These are phyloP conservation scores for Bipolaris gigantea DNA, from an alignment of 2,329 filamentous ascomycete species.

Conservation along the genomic window DNA sequence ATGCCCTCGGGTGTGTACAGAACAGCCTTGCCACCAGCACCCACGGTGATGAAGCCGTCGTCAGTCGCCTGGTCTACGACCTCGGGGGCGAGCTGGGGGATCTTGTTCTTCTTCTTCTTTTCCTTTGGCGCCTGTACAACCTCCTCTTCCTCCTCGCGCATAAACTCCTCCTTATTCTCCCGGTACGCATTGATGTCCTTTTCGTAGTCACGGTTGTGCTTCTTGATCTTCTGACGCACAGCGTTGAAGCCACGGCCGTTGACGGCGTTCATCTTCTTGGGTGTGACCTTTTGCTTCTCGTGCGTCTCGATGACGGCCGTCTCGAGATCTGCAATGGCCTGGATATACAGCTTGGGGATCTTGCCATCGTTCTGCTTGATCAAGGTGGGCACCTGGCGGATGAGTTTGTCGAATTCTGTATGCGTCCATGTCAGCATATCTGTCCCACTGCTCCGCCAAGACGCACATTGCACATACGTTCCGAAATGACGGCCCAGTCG, in stretches of 20 bases:
- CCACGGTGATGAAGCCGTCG: slow-evolving; percentile 86
- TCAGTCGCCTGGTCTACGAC: slow-evolving; percentile 64
- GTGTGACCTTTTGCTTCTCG: slow-evolving; percentile 91
- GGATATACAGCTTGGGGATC: slow-evolving; percentile 88
- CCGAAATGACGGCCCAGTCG: slow-evolving; percentile 92
- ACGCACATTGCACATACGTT: slow-evolving; percentile 61
- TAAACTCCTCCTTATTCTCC: slow-evolving; percentile 80
- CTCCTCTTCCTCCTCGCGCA: slow-evolving; percentile 82
- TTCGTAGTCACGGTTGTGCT: slow-evolving; percentile 95
- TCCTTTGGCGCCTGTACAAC: slow-evolving; percentile 63
- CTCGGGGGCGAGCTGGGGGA: slow-evolving; percentile 55
- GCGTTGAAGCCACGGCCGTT: slow-evolving; percentile 93
- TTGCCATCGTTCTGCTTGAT: slow-evolving; percentile 66
- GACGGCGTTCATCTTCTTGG: slow-evolving; percentile 98
- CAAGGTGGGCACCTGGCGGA: slow-evolving; percentile 70
- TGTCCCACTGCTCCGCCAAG: slow-evolving; percentile 8
- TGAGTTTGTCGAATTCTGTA: slow-evolving; percentile 91
- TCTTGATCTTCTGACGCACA: slow-evolving; percentile 97
- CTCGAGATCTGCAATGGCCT: slow-evolving; percentile 89
- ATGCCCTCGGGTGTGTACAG: slow-evolving; percentile 97
- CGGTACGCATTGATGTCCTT: slow-evolving; percentile 85
- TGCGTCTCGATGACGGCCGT: slow-evolving; percentile 92
- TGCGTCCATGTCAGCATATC: slow-evolving; percentile 21
- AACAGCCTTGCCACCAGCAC: slow-evolving; percentile 83
- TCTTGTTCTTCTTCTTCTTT: slow-evolving; percentile 52